phyloP scores from a whole-genome alignment of 2,329 filamentous ascomycete genomes.

The Alternaria brassicae region DNA sequence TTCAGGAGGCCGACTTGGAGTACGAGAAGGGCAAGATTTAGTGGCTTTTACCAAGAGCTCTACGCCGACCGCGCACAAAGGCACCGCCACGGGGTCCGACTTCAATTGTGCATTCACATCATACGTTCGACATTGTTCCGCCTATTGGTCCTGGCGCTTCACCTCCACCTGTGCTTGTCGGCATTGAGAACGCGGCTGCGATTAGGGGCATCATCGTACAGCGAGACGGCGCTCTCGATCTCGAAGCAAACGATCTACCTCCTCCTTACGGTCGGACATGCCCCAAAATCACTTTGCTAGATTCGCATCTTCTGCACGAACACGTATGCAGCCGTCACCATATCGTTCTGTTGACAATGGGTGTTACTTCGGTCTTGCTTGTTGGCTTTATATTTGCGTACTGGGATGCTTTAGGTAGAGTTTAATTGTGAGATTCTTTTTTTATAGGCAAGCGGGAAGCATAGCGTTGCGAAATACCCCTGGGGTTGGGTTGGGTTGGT shows the following conservation, averaged over 20 bases:
- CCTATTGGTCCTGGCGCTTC: not conserved
- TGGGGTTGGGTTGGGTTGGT: conserved; percentile 1
- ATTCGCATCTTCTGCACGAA: not conserved
- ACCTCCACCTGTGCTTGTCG: not conserved
- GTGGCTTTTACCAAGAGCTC: conserved; percentile 4
- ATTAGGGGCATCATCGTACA: not conserved
- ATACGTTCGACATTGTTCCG: conserved; percentile 4
- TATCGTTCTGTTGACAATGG: not conserved
- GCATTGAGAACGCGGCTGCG: conserved; percentile 4
- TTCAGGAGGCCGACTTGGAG: conserved; percentile 37
- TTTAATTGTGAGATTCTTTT: conserved; percentile 1
- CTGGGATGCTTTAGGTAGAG: conserved; percentile 3
- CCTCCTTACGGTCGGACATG: not conserved
- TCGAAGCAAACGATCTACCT: conserved; percentile 9
- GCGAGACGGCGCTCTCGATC: conserved; percentile 4
- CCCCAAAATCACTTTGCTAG: not conserved
- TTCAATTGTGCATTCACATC: conserved; percentile 2
- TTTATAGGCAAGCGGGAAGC: conserved; percentile 8
- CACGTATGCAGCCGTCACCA: not conserved
- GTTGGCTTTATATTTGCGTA: conserved; percentile 8
- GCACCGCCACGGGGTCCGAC: not conserved
- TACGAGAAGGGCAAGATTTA: conserved; percentile 41
- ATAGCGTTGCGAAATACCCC: conserved; percentile 23
- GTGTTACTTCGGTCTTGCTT: conserved; percentile 4
- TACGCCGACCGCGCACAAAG: not conserved